A percentile compares a stretch with the other conserved stretches of the same genome.
Evolutionary conservation across 495 filamentous ascomycete species (phyloP).

Genomic region (Poronia punctata): DNA sequence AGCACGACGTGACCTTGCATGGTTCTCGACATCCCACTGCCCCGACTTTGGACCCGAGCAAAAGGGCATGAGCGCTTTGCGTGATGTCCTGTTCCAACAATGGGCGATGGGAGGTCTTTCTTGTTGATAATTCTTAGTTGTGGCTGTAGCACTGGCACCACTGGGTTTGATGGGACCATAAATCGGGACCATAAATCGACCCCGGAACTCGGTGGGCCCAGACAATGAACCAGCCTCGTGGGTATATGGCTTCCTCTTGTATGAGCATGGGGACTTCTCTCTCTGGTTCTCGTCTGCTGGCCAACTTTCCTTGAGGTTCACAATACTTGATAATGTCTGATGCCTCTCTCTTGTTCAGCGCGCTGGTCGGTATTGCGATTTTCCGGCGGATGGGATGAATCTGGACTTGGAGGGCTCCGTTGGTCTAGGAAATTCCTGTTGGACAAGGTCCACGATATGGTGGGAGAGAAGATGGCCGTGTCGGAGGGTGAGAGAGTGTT

Average conservation of each 20-base stretch:
- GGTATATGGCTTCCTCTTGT: too few species aligned
- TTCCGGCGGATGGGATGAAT: slow-evolving; percentile 4
- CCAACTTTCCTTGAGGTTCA: slow-evolving; percentile 5
- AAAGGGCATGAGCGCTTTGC: neutral
- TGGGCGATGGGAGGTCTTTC: neutral
- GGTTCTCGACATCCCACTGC: neutral
- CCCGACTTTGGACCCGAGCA: neutral
- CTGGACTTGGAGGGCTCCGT: slow-evolving; percentile 2
- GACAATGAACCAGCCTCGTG: too few species aligned
- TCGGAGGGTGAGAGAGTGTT: neutral
- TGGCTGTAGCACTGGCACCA: neutral
- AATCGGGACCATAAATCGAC: too few species aligned
- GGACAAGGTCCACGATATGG: slow-evolving; percentile 5
- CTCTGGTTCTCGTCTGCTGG: slow-evolving; percentile 5
- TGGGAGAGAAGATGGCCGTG: slow-evolving; percentile 1
- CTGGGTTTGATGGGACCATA: neutral
- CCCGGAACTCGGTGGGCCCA: too few species aligned
- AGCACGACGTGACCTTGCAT: slow-evolving; percentile 5
- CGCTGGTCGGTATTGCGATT: slow-evolving; percentile 19
- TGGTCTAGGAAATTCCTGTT: slow-evolving; percentile 10
- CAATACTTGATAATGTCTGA: slow-evolving; percentile 9
- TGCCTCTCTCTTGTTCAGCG: slow-evolving; percentile 20
- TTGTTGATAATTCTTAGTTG: slow-evolving; percentile 18
- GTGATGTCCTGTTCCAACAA: neutral
- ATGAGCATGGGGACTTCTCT: neutral